Base-by-base conservation (phyloP, 768 basidiomycete species). In the Symmetrospora coprosmae region DNA sequence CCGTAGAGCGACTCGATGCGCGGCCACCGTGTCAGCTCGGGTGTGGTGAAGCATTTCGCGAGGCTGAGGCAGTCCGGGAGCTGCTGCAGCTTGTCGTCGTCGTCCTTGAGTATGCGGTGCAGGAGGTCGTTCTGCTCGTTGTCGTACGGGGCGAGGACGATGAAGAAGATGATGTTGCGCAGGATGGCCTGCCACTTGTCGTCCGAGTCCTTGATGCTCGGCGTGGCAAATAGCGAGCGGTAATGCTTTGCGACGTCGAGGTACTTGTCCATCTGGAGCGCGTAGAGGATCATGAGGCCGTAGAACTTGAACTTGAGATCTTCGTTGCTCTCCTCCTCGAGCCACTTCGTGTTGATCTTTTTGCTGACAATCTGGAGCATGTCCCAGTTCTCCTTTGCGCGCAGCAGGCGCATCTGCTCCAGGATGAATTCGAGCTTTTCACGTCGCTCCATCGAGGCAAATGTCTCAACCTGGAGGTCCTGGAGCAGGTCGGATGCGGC, bases 361-460 rank as follows among this genome's bases (percentile, higher is more conserved):
- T 91, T 77, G 28, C 88, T 85, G 37, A 89, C 87, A 16, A 96
- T 88, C 51, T 84, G 78, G 17, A 87, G 87, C 73, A 90, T 87
- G 17, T 84, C 80, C 92, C 92, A 99, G 69, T 97, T 90, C 25
- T 37, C 70, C 69, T 50, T 72, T 39, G 80, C 77, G 50, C 86
- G 81, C 68, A 91, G 76, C 50, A 97, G 72, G 60, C 94, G 79
- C 89, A 99, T 97, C 73, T 97, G 94, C 73, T 97, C 92, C 41
- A 97, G 75, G 66, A 99, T 86, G 69, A 99, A 96, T 71, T 97
- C 89, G 3, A 89, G 94, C 78, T 99, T 99, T 73, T 99, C 94
- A 69, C 86, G 76, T 62, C 90, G 82, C 65, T 96, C 88, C 94
- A 99, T 97, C 5, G 87, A 89, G 14, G 91, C 96, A 72, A 96